Conservation (phyloP, 306 rosid genomes). For the Abrus precatorius region DNA sequence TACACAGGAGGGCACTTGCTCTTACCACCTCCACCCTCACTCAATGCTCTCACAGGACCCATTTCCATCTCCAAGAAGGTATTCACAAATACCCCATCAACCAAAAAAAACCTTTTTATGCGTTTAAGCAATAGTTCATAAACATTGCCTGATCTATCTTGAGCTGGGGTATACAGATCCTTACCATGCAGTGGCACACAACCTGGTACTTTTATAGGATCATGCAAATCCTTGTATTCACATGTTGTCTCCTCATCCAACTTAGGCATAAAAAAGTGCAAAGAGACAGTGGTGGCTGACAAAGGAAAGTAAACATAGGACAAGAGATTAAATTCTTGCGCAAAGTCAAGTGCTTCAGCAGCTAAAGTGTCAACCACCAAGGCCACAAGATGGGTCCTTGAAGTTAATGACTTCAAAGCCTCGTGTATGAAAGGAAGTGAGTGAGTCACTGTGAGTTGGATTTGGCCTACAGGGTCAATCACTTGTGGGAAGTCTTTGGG, state of each 20-base stretch:
- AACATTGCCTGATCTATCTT: background rate
- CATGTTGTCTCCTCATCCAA: background rate
- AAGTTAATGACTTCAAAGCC: background rate
- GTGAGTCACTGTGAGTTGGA: background rate
- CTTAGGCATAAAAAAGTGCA: background rate
- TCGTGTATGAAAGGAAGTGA: background rate
- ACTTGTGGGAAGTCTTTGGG: background rate
- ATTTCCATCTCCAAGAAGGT: constrained; percentile 22
- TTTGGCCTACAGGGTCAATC: background rate
- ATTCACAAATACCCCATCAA: constrained; percentile 22
- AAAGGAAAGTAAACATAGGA: background rate
- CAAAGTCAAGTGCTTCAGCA: constrained; percentile 22
- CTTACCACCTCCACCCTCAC: background rate
- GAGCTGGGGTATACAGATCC: background rate
- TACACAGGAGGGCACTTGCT: background rate
- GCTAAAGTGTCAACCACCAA: background rate
- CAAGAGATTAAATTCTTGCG: constrained; percentile 26
- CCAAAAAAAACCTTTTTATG: background rate
- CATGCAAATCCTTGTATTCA: constrained; percentile 1
- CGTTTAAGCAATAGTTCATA: background rate
- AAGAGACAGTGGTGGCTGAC: background rate
- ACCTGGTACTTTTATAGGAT: background rate
- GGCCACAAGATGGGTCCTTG: background rate
- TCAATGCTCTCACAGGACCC: constrained; percentile 1
- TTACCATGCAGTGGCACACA: constrained; percentile 16